Evolutionary conservation across 1,284 basidiomycete genomes (phyloP).

Genomic region (Ceratobasidium sp.): DNA sequence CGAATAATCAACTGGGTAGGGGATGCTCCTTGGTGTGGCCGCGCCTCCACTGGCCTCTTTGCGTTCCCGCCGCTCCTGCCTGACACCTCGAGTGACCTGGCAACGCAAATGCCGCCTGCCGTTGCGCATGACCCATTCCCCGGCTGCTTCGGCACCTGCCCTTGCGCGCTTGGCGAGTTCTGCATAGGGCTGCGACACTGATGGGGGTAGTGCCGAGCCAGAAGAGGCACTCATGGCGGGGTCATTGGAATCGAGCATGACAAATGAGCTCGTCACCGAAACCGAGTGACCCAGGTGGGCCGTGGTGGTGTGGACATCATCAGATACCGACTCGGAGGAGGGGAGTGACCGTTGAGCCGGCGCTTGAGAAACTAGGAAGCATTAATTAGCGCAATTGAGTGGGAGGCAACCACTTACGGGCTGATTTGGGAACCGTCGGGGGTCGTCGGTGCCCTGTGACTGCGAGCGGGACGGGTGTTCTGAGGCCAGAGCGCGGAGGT

Average conservation of each 20-base stretch:
- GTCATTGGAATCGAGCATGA: conserved; percentile 24
- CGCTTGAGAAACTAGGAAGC: neutral
- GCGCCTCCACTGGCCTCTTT: neutral
- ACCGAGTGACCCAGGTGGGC: conserved; percentile 5
- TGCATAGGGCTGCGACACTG: neutral
- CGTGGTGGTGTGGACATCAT: conserved; percentile 1
- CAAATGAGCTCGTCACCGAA: conserved; percentile 26
- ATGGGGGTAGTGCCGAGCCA: neutral
- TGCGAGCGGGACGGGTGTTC: conserved; percentile 18
- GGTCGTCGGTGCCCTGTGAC: conserved; percentile 2
- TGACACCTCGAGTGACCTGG: conserved; percentile 13
- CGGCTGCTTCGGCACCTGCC: neutral
- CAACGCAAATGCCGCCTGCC: conserved; percentile 19
- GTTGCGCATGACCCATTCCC: conserved; percentile 23
- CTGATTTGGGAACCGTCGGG: conserved; percentile 1
- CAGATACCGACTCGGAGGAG: conserved; percentile 5
- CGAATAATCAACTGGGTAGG: conserved; percentile 28
- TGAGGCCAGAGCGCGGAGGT: conserved; percentile 5
- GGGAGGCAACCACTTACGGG: neutral
- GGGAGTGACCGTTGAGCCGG: neutral
- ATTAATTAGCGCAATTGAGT: neutral
- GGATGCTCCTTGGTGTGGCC: neutral
- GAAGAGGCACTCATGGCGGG: neutral
- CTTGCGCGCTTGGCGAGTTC: neutral
- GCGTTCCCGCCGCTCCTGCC: conserved; percentile 5